phyloP scores from a whole-genome alignment of 306 rosid genomes.

The Corylus heterophylla region DNA sequence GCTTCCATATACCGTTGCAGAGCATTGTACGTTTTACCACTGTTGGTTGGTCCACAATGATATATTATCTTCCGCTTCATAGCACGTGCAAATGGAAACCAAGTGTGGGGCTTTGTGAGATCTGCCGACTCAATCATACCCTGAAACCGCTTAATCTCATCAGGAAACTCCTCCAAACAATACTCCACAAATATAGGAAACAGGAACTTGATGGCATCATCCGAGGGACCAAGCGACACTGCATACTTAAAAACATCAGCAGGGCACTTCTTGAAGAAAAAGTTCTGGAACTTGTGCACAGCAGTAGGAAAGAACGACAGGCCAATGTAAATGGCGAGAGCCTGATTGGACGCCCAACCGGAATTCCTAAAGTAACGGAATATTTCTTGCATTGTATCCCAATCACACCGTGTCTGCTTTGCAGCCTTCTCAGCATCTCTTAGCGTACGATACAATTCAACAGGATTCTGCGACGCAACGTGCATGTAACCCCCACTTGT shows the following conservation, averaged over 20 bases:
- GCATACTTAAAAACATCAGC: slow-evolving; percentile 53
- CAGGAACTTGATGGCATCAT: slow-evolving; percentile 70
- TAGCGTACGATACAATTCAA: slow-evolving; percentile 58
- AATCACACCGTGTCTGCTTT: slow-evolving; percentile 36
- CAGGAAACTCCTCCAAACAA: slow-evolving; percentile 70
- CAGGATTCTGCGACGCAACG: slow-evolving; percentile 50
- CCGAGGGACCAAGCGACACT: slow-evolving; percentile 64
- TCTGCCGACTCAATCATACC: slow-evolving; percentile 66
- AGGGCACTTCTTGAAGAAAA: slow-evolving; percentile 55
- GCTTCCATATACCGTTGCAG: slow-evolving; percentile 89
- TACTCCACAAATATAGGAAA: slow-evolving; percentile 85
- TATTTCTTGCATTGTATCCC: slow-evolving; percentile 42
- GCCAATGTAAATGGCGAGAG: slow-evolving; percentile 90
- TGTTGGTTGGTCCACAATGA: slow-evolving; percentile 97
- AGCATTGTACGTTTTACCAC: slow-evolving; percentile 94
- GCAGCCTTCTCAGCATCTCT: slow-evolving; percentile 32
- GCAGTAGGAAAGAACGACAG: slow-evolving; percentile 87
- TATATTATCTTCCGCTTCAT: slow-evolving; percentile 90
- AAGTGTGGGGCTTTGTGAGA: slow-evolving; percentile 84
- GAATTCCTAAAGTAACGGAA: slow-evolving; percentile 51
- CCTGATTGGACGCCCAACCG: slow-evolving; percentile 88
- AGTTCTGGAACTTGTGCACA: slow-evolving; percentile 50
- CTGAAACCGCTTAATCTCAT: slow-evolving; percentile 72
- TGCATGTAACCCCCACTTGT: slow-evolving; percentile 30
- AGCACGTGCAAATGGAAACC: slow-evolving; percentile 95